Conservation (phyloP, 306 rosid species). For the Lithocarpus polystachyus region DNA sequence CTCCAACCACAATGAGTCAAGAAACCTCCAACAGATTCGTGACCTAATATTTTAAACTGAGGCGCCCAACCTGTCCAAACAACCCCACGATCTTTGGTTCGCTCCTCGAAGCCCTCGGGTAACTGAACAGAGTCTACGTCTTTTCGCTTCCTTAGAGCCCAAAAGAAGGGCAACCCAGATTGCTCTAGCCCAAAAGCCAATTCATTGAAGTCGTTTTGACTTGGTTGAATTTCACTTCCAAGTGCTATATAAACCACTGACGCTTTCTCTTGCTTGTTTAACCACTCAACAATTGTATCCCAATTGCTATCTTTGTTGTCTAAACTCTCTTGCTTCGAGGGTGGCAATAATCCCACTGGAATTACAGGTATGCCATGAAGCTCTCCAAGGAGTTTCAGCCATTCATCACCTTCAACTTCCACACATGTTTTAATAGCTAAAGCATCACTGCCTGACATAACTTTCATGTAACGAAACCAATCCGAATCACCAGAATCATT, state of each 20-base stretch:
- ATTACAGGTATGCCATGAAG: slow-evolving; percentile 13
- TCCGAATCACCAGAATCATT: slow-evolving; percentile 12
- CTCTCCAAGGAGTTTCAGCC: slow-evolving; percentile 5
- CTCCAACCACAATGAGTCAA: slow-evolving; percentile 37
- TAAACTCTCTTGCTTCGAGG: not conserved
- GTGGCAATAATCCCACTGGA: slow-evolving; percentile 37
- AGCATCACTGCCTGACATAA: not conserved
- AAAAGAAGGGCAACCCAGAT: slow-evolving; percentile 22
- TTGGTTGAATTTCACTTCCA: slow-evolving; percentile 24
- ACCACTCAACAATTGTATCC: slow-evolving; percentile 18
- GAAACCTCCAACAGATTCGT: slow-evolving; percentile 29
- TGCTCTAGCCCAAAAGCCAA: slow-evolving; percentile 28
- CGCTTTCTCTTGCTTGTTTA: slow-evolving; percentile 16
- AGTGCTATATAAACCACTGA: slow-evolving; percentile 33
- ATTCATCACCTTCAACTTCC: slow-evolving; percentile 29
- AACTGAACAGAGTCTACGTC: not conserved
- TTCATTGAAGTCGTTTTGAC: slow-evolving; percentile 22
- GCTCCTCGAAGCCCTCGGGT: slow-evolving; percentile 9
- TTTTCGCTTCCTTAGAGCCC: slow-evolving; percentile 11
- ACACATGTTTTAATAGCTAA: slow-evolving; percentile 22
- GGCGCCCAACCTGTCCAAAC: slow-evolving; percentile 30
- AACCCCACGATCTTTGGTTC: not conserved
- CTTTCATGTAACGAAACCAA: not conserved
- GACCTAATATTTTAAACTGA: slow-evolving; percentile 26
- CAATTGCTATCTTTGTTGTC: not conserved